Evolutionary conservation across 2,329 filamentous ascomycete species (phyloP), one percentile per base, ranked within the genome.

Genomic region (Curvularia spicifera): DNA sequence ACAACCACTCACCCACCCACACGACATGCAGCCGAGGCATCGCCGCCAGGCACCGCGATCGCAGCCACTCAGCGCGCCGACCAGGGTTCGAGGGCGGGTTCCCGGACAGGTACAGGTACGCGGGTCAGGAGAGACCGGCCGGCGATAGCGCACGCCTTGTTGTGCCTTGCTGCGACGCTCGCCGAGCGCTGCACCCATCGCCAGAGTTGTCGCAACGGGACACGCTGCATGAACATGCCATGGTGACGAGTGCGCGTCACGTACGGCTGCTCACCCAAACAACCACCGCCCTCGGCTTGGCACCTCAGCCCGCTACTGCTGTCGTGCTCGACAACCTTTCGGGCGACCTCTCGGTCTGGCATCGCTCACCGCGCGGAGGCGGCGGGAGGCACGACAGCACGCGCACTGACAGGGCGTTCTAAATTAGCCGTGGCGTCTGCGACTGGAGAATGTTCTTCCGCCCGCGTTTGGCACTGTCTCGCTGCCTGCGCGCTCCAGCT

Each of bases 191-290:
- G 35, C 26, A 39, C 35, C 24, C 60, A 64, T 56, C 60, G 60
- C 61, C 44, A 61, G 39, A 55, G 51, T 51, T 63, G 65, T 68
- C 68, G 65, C 63, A 67, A 61, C 45, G 53, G 60, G 52, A 59
- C 68, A 26, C 22, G 65, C 70, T 70, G 59, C 72, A 75, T 73
- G 56, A 71, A 71, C 47, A 53, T 57, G 50, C 57, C 50, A 67
- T 56, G 65, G 61, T 60, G 65, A 67, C 69, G 29, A 10, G 44
- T 49, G 29, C 39, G 61, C 57, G 35, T 56, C 56, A 59, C 48
- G 58, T 55, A 54, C 52, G 48, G 5, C 52, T 51, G 5, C 6
- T 8, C 22, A 8, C 40, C 40, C 40, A 43, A 43, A 26, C 40
- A 43, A 26, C 40, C 12, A 7, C 22, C 20, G 7, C 40, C 47